Percentiles rank a stretch among this genome's conserved stretches.
Evolutionary conservation across 2,329 filamentous ascomycete species (phyloP).

Genomic region (Hirsutella minnesotensis): DNA sequence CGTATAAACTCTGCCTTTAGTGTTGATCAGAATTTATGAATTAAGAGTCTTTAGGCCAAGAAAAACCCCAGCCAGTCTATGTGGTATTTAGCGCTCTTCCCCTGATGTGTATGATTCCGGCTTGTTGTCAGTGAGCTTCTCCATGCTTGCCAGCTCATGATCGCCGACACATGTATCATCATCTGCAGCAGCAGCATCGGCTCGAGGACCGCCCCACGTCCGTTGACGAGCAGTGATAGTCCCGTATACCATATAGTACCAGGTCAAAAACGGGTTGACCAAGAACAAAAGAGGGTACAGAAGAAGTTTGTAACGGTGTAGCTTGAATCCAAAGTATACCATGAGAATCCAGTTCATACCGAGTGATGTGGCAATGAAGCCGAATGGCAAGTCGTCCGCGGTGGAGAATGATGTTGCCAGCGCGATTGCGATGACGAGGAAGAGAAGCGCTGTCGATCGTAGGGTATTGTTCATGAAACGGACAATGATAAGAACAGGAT

Average conservation of each 20-base stretch:
- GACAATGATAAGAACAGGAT: conserved; percentile 74
- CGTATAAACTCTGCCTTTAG: no score
- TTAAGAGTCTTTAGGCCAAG: no score
- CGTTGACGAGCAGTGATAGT: conserved; percentile 90
- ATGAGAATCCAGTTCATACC: conserved; percentile 92
- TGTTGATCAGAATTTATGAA: no score
- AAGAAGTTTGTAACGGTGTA: conserved; percentile 86
- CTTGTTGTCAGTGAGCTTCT: no score
- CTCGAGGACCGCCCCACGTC: conserved; percentile 90
- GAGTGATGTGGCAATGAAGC: conserved; percentile 85
- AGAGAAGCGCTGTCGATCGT: conserved; percentile 81
- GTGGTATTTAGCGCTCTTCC: no score
- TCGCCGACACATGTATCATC: no score
- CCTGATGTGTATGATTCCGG: no score
- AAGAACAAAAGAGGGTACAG: conserved; percentile 93
- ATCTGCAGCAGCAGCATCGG: conserved; percentile 86
- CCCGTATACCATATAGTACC: conserved; percentile 95
- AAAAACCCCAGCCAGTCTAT: no score
- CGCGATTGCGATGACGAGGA: conserved; percentile 86
- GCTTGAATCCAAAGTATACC: conserved; percentile 84
- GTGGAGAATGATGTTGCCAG: conserved; percentile 74
- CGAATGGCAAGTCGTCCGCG: conserved; percentile 69
- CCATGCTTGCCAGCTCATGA: no score
- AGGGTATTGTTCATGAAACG: conserved; percentile 96
- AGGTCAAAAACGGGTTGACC: conserved; percentile 93